Base-by-base conservation (phyloP, 805 yeast genomes). In the Nakazawaea holstii region DNA sequence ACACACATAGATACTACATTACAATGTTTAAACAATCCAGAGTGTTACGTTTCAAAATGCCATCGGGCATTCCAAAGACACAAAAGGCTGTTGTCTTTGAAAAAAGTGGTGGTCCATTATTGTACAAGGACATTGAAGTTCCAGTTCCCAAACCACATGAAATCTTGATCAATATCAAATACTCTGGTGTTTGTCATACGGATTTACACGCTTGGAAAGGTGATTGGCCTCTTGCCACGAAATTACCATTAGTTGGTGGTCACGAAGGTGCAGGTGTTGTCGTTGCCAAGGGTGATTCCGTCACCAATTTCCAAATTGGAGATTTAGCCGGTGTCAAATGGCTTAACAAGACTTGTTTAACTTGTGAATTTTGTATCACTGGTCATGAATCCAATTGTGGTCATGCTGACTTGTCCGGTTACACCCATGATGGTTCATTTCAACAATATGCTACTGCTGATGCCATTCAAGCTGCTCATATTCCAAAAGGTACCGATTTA, bases 161-260 rank as follows among this genome's bases (percentile, higher is more conserved):
- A 69, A 74, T 88, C 56, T 76, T 89, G 64, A 74, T 89, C 69
- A 81, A 89, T 66, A 82, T 89, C 67, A 81, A 80, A 70, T 88
- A 82, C 76, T 80, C 95, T 27, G 96, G 96, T 69, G 95, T 88
- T 49, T 88, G 96, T 70, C 96, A 90, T 75, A 87, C 96, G 33
- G 96, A 88, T 64, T 77, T 89, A 65, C 96, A 89, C 73, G 95
- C 95, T 48, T 87, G 94, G 91, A 80, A 85, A 65, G 95, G 95
- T 61, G 96, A 89, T 71, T 88, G 95, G 95, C 94, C 95, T 44
- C 72, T 84, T 65, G 78, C 70, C 53, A 78, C 84, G 55, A 83
- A 82, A 63, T 72, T 83, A 51, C 92, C 94, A 24, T 70, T 85
- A 56, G 90, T 86, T 43, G 94, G 94, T 53, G 95, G 95, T 58